Evolutionary conservation across 441 rosid genomes (phyloP).

Genomic region (Euphorbia corollata): DNA sequence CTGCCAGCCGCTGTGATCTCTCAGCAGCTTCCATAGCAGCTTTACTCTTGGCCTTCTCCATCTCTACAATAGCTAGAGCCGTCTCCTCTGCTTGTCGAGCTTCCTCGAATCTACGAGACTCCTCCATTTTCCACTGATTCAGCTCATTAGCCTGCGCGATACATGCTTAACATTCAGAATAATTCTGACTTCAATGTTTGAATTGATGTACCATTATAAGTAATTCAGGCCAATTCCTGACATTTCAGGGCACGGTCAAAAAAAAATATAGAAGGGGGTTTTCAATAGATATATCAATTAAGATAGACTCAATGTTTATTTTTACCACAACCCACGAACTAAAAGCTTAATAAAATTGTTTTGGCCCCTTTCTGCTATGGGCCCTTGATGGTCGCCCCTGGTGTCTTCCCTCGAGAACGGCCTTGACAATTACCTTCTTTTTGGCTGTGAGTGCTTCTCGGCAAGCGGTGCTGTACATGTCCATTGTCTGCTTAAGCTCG

Average conservation of each 20-base stretch:
- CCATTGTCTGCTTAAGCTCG: constrained; percentile 86
- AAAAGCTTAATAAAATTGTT: too few relatives aligned
- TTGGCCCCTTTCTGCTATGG: too few relatives aligned
- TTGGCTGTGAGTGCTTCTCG: constrained; percentile 74
- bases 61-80: constrained; percentile 57
- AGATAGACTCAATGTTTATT: too few relatives aligned
- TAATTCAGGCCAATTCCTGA: too few relatives aligned
- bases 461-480: constrained; percentile 77
- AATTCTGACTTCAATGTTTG: not conserved
- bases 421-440: constrained; percentile 62
- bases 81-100: constrained; percentile 60
- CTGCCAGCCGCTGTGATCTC: constrained; percentile 57
- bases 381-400: too few relatives aligned
- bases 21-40: constrained; percentile 68
- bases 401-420: too few relatives aligned
- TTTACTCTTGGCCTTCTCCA: constrained; percentile 66
- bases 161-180: constrained; percentile 4
- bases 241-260: too few relatives aligned
- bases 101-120: constrained; percentile 48
- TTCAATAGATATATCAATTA: too few relatives aligned
- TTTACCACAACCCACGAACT: too few relatives aligned
- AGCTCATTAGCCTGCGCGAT: constrained; percentile 56
- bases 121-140: constrained; percentile 53
- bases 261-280: too few relatives aligned
- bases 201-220: too few relatives aligned